Conservation (phyloP, 305 asterid genomes). For the Solanum hybrid region DNA sequence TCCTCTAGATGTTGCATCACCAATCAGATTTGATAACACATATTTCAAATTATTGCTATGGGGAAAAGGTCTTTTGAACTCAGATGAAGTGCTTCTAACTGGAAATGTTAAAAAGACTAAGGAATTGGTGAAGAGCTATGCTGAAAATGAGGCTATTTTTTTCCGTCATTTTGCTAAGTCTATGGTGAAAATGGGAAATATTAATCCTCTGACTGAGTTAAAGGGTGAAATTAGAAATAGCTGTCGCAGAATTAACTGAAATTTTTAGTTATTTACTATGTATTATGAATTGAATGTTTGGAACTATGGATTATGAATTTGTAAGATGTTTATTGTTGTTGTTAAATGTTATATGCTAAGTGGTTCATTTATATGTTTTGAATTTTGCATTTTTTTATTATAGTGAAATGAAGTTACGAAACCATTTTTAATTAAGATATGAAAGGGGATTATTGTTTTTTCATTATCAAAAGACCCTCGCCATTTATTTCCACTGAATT, state of each 20-base stretch:
- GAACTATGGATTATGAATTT: background rate
- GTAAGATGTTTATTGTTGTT: background rate
- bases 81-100: constrained; percentile 60
- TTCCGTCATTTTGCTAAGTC: constrained; percentile 62
- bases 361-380: background rate
- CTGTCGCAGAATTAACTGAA: constrained; percentile 47
- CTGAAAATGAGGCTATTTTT: constrained; percentile 49
- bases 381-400: background rate
- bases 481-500: background rate
- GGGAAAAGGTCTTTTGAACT: constrained; percentile 69
- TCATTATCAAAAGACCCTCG: background rate
- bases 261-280: background rate
- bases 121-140: constrained; percentile 48
- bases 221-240: constrained; percentile 68
- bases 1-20: constrained; percentile 65
- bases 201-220: constrained; percentile 46
- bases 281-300: background rate
- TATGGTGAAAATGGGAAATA: constrained; percentile 78
- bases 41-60: constrained; percentile 53
- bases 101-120: constrained; percentile 34
- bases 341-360: background rate
- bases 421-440: background rate
- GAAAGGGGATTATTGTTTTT: background rate
- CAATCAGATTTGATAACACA: constrained; percentile 63
- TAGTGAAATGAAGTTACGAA: background rate